These are phyloP conservation scores for Penicillium salamii DNA, from an alignment of 495 filamentous ascomycete genomes.

Conservation along the genomic window DNA sequence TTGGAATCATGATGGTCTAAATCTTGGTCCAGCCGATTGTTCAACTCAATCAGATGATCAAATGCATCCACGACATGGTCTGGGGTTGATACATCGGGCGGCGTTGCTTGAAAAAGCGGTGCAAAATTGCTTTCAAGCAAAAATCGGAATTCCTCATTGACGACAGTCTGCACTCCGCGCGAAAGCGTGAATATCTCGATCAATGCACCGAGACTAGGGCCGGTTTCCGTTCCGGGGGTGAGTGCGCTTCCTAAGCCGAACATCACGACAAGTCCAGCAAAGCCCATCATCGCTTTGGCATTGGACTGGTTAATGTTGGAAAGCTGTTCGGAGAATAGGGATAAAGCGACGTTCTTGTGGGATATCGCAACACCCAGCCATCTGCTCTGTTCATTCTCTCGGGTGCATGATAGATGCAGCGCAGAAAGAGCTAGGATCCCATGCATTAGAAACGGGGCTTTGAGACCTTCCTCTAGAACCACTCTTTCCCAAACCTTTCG, in stretches of 20 bases:
- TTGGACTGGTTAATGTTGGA: slow-evolving; percentile 13
- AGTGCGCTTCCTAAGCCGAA: slow-evolving; percentile 24
- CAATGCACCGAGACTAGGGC: slow-evolving; percentile 18
- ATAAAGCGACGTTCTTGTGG: slow-evolving; percentile 23
- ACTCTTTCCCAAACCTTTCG: slow-evolving; percentile 26
- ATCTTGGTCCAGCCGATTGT: slow-evolving; percentile 1
- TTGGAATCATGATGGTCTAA: not conserved
- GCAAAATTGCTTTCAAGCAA: slow-evolving; percentile 21
- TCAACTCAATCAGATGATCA: slow-evolving; percentile 14
- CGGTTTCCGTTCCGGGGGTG: slow-evolving; percentile 6
- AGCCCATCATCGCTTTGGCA: slow-evolving; percentile 20
- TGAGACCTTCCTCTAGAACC: slow-evolving; percentile 34
- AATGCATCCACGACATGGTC: slow-evolving; percentile 7
- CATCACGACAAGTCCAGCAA: slow-evolving; percentile 19
- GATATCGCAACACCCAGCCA: slow-evolving; percentile 24
- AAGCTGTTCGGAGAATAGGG: slow-evolving; percentile 15
- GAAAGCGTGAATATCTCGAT: slow-evolving; percentile 20
- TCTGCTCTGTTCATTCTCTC: slow-evolving; percentile 6
- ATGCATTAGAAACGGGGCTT: slow-evolving; percentile 33
- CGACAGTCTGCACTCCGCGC: slow-evolving; percentile 22
- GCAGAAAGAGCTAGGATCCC: slow-evolving; percentile 35
- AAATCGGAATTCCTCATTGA: slow-evolving; percentile 1
- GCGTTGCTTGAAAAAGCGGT: slow-evolving; percentile 15
- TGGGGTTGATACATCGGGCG: slow-evolving; percentile 5
- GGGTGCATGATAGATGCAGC: slow-evolving; percentile 28